These are phyloP conservation scores for Crithidia fasciculata DNA, from an alignment of 208 protist genomes.

Conservation along the genomic window DNA sequence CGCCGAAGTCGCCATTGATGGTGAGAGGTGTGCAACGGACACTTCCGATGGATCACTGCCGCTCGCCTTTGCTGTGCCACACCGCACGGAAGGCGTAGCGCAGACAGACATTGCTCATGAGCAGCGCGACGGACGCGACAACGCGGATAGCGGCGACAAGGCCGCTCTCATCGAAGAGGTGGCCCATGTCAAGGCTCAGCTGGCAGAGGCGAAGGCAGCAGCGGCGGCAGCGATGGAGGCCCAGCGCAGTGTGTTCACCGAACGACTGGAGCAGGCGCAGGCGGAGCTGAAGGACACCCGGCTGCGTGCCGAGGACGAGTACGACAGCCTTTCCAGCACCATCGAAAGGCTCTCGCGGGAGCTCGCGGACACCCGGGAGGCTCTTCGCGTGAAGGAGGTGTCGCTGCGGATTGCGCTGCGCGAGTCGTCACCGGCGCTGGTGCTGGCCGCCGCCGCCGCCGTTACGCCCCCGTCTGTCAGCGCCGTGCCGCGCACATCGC, in stretches of 20 bases:
- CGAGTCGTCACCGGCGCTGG: conserved; percentile 18
- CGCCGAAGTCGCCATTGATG: not conserved
- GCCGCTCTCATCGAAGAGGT: conserved; percentile 6
- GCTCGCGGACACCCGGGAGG: conserved; percentile 30
- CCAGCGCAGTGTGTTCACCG: conserved; percentile 37
- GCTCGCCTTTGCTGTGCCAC: not conserved
- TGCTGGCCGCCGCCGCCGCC: not conserved
- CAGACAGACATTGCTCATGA: not conserved
- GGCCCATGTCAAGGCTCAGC: conserved; percentile 12
- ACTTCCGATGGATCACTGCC: not conserved
- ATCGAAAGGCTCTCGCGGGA: conserved; percentile 25
- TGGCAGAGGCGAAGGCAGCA: conserved; percentile 21
- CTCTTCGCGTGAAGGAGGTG: conserved; percentile 43
- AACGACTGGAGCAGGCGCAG: conserved; percentile 31
- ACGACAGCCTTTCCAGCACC: conserved; percentile 23
- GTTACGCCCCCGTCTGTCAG: not conserved
- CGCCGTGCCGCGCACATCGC: not conserved
- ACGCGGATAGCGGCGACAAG: not conserved
- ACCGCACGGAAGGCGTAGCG: not conserved
- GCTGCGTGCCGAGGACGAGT: conserved; percentile 36
- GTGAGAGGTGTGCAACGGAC: not conserved
- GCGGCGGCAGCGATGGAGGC: conserved; percentile 27
- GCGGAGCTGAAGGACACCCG: conserved; percentile 28
- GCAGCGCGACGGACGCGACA: not conserved
- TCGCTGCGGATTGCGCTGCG: conserved; percentile 56